Conservation (phyloP, 2,329 filamentous ascomycete species). For the Coniochaeta sp. region DNA sequence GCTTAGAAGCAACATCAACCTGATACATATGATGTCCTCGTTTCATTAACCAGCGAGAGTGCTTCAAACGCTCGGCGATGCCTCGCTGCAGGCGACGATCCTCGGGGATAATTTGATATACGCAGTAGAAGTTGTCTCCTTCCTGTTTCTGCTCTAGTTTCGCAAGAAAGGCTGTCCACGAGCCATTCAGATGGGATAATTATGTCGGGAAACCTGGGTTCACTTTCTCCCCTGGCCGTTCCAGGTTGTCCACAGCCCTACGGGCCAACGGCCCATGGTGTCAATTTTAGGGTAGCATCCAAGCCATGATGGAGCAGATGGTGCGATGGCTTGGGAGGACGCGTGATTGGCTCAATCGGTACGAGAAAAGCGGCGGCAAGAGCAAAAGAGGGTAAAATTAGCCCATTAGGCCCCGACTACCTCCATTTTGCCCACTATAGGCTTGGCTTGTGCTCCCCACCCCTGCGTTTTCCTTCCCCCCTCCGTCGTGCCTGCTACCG, state of each 20-base stretch:
- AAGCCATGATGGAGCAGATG: background rate
- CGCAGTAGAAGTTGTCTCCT: background rate
- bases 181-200: background rate
- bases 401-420: background rate
- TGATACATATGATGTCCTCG: background rate
- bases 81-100: background rate
- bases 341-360: background rate
- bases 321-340: background rate
- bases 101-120: background rate
- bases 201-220: background rate
- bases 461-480: background rate
- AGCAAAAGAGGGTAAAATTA: background rate
- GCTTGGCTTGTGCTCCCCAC: background rate
- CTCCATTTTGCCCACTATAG: background rate
- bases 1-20: background rate
- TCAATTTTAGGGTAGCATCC: background rate
- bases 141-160: background rate
- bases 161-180: background rate
- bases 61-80: background rate
- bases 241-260: constrained; percentile 2
- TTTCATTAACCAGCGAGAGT: too few species aligned
- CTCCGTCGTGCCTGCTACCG: background rate
- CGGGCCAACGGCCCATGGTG: background rate
- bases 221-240: background rate
- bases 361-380: background rate